Conservation (phyloP, 805 yeast species). For the Teunomyces tritomae region DNA sequence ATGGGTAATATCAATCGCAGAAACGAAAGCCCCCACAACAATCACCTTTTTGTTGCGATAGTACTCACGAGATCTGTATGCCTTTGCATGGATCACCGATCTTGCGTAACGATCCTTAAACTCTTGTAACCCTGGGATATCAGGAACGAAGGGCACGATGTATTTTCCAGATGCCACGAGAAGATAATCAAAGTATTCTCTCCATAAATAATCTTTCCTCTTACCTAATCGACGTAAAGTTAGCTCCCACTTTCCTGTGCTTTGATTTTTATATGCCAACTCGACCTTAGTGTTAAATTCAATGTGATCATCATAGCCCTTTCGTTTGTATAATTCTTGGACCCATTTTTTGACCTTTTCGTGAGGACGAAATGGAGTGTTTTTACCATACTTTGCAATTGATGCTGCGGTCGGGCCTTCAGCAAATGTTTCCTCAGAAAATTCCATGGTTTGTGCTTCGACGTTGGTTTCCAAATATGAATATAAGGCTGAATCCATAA, state of each 20-base stretch:
- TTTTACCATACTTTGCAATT: constrained; percentile 14
- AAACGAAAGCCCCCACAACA: constrained; percentile 18
- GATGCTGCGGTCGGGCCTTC: constrained; percentile 10
- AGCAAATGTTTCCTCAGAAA: constrained; percentile 20
- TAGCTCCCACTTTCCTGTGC: constrained; percentile 16
- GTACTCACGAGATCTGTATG: constrained; percentile 14
- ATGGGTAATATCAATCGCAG: constrained; percentile 16
- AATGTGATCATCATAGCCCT: constrained; percentile 20
- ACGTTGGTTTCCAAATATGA: constrained; percentile 23
- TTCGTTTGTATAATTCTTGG: constrained; percentile 17
- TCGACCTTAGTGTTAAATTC: constrained; percentile 25
- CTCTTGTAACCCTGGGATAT: constrained; percentile 16
- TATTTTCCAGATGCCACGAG: constrained; percentile 22
- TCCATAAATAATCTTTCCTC: constrained; percentile 16
- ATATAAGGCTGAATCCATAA: constrained; percentile 25
- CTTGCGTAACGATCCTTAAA: constrained; percentile 11
- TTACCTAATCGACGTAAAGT: constrained; percentile 13
- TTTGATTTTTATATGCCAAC: constrained; percentile 18
- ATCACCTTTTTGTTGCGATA: constrained; percentile 17
- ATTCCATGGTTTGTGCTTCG: constrained; percentile 21
- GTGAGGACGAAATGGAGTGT: constrained; percentile 20
- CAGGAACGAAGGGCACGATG: constrained; percentile 20
- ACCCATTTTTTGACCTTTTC: constrained; percentile 16
- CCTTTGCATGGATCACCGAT: constrained; percentile 19
- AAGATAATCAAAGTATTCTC: constrained; percentile 17